Evolutionary conservation across 768 basidiomycete species (phyloP).

Genomic region (Mycena sanguinolenta): DNA sequence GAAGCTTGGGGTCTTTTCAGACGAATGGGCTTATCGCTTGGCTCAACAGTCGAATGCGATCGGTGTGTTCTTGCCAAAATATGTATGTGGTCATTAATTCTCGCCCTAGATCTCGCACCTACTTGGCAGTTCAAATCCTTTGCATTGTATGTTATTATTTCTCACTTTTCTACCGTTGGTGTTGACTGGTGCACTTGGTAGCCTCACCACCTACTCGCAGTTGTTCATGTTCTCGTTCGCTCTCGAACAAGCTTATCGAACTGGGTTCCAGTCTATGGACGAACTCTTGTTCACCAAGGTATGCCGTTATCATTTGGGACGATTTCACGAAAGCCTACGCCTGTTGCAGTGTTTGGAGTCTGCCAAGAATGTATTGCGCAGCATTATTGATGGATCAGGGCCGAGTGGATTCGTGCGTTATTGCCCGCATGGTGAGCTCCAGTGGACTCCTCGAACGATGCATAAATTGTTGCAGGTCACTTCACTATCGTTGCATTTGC

Average conservation of each 20-base stretch:
- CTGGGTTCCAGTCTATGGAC: slow-evolving; percentile 74
- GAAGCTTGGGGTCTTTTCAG: too few species aligned
- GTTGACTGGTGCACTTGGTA: too few species aligned
- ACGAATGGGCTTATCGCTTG: too few species aligned
- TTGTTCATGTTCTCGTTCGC: too few species aligned
- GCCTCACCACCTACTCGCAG: too few species aligned
- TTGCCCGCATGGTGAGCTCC: slow-evolving; percentile 76
- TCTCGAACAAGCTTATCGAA: slow-evolving; percentile 83
- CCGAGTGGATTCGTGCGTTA: slow-evolving; percentile 84
- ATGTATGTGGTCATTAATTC: slow-evolving; percentile 12
- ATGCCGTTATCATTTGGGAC: too few species aligned
- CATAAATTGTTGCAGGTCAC: slow-evolving; percentile 59
- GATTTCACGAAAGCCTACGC: slow-evolving; percentile 15
- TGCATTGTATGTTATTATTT: slow-evolving; percentile 73
- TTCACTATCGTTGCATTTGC: slow-evolving; percentile 87
- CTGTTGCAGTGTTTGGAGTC: slow-evolving; percentile 73
- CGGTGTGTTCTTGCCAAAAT: slow-evolving; percentile 52
- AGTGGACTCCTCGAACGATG: background rate
- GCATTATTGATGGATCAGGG: slow-evolving; percentile 76
- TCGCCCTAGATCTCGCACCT: slow-evolving; percentile 63
- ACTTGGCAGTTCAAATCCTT: slow-evolving; percentile 74
- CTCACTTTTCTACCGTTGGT: slow-evolving; percentile 84
- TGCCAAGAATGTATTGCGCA: slow-evolving; percentile 75
- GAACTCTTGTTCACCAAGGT: too few species aligned
- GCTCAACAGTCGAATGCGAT: slow-evolving; percentile 69